Percentiles rank a stretch among this genome's conserved stretches.
These are phyloP conservation scores for Yamadazyma blattariae DNA, from an alignment of 1,139 yeast species.

Conservation along the genomic window DNA sequence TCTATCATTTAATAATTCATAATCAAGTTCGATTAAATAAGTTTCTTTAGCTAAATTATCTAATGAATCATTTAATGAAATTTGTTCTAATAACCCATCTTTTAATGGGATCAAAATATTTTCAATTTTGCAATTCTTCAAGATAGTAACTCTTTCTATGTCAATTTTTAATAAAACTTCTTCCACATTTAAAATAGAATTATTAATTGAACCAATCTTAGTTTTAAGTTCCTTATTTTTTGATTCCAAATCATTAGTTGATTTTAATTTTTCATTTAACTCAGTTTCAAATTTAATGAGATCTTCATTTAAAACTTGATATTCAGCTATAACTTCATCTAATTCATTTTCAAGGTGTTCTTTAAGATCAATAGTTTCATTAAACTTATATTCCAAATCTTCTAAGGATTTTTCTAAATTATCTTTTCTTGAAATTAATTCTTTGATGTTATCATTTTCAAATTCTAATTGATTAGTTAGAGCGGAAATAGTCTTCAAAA, in stretches of 20 bases:
- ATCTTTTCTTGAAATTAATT: constrained; percentile 44
- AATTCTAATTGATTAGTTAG: constrained; percentile 62
- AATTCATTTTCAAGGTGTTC: constrained; percentile 33
- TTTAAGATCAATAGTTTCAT: constrained; percentile 27
- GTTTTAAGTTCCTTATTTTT: constrained; percentile 32
- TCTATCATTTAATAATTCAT: constrained; percentile 43
- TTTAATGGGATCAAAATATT: constrained; percentile 63
- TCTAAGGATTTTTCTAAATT: constrained; percentile 31
- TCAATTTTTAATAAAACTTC: constrained; percentile 56
- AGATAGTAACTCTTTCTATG: constrained; percentile 56
- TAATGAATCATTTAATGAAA: constrained; percentile 43
- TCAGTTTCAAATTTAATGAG: constrained; percentile 21
- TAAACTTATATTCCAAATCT: constrained; percentile 31
- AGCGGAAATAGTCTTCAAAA: constrained; percentile 57
- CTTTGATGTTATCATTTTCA: constrained; percentile 55
- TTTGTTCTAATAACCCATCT: constrained; percentile 53
- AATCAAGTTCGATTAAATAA: constrained; percentile 57
- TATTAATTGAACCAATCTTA: constrained; percentile 27
- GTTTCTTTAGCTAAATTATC: constrained; percentile 40
- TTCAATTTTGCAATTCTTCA: constrained; percentile 76
- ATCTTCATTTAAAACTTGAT: constrained; percentile 44
- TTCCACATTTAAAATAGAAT: constrained; percentile 38
- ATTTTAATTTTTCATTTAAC: constrained; percentile 26
- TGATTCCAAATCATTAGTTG: constrained; percentile 26
- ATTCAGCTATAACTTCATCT: constrained; percentile 49